These are phyloP conservation scores for Phylloporus sp. DNA, from an alignment of 1,284 basidiomycete genomes.

Conservation along the genomic window DNA sequence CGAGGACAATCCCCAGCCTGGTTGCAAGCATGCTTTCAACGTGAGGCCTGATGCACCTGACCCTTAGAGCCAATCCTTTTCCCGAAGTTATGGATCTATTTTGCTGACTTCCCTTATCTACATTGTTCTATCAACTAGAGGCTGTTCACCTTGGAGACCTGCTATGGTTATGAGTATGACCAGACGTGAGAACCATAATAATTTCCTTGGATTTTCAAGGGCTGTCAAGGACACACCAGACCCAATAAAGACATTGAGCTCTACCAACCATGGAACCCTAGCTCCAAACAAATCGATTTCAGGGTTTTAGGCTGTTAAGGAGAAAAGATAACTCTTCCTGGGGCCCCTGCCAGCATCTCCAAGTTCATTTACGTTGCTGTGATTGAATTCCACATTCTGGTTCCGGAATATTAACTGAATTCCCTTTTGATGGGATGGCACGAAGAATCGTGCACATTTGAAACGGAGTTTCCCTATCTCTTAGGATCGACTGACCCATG, in stretches of 20 bases:
- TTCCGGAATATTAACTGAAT: constrained; percentile 65
- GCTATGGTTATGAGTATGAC: constrained; percentile 31
- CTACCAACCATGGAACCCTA: constrained; percentile 60
- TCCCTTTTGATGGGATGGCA: constrained; percentile 48
- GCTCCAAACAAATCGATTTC: constrained; percentile 62
- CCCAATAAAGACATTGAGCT: constrained; percentile 57
- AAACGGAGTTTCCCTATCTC: constrained; percentile 1
- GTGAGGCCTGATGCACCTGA: constrained; percentile 30
- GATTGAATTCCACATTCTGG: constrained; percentile 58
- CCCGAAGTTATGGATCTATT: constrained; percentile 6
- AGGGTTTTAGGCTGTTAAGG: constrained; percentile 25
- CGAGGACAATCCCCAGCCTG: constrained; percentile 35
- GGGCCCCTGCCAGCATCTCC: constrained; percentile 58
- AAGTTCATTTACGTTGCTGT: constrained; percentile 60
- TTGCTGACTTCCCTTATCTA: constrained; percentile 10
- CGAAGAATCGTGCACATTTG: not conserved
- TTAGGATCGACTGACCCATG: constrained; percentile 7
- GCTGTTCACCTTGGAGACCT: constrained; percentile 9
- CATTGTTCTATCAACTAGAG: constrained; percentile 8
- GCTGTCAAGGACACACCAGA: constrained; percentile 51
- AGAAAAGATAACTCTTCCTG: constrained; percentile 29
- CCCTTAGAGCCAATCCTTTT: constrained; percentile 9
- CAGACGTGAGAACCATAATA: constrained; percentile 54
- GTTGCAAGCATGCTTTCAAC: constrained; percentile 34
- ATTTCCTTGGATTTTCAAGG: constrained; percentile 48